These are phyloP conservation scores for Botryotinia globosa DNA, from an alignment of 2,329 filamentous ascomycete species.

Conservation along the genomic window DNA sequence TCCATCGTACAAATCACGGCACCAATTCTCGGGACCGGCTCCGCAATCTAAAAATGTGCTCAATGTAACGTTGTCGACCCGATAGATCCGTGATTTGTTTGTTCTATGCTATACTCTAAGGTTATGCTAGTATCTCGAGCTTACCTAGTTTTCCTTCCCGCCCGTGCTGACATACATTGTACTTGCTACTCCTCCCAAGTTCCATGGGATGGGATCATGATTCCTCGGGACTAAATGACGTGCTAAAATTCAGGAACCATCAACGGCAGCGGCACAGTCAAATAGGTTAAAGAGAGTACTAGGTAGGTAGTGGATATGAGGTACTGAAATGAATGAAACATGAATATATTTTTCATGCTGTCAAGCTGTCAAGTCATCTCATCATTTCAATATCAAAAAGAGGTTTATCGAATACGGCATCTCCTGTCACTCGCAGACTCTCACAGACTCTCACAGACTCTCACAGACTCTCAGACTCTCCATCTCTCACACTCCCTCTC, in stretches of 20 bases:
- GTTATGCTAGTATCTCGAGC: no score
- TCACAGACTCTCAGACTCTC: no score
- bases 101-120: no score
- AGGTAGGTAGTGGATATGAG: background rate
- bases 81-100: background rate
- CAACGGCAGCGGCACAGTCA: background rate
- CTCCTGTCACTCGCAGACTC: no score
- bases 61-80: conserved; percentile 3
- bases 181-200: background rate
- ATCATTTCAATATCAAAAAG: background rate
- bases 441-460: no score
- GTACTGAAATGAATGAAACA: background rate
- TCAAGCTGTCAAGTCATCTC: background rate
- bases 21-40: background rate
- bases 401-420: no score
- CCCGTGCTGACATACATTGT: background rate
- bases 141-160: background rate
- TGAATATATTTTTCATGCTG: background rate
- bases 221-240: background rate
- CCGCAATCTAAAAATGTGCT: background rate
- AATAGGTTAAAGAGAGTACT: background rate
- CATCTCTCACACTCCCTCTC: no score
- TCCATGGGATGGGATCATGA: background rate
- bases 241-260: background rate
- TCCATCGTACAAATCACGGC: background rate